Conservation (phyloP, 139 green algal genomes). For the Tetradesmus obliquus region DNA sequence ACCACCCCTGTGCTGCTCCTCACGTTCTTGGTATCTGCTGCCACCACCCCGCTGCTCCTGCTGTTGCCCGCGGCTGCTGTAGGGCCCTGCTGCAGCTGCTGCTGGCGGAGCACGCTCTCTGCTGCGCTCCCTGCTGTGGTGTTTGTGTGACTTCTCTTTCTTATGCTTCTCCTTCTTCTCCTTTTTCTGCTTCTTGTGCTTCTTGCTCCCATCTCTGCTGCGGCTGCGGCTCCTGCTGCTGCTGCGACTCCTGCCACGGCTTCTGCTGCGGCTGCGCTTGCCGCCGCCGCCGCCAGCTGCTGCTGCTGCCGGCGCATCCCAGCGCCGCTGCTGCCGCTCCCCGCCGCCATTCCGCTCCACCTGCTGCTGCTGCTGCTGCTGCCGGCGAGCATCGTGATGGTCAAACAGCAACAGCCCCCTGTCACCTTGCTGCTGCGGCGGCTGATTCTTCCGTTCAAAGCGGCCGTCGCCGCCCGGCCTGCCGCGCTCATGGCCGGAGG, state of each 20-base stretch:
- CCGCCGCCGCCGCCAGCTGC: not conserved
- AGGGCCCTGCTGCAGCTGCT: not conserved
- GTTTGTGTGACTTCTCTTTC: slow-evolving; percentile 26
- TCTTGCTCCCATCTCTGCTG: not conserved
- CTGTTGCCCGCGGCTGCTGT: not conserved
- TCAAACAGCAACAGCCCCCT: not conserved
- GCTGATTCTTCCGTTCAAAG: not conserved
- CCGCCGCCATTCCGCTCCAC: not conserved
- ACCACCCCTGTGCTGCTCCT: not conserved
- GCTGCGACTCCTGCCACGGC: not conserved
- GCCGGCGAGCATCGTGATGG: not conserved
- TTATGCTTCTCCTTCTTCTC: slow-evolving; percentile 19
- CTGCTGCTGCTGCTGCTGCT: slow-evolving; percentile 31
- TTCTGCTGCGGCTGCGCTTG: not conserved
- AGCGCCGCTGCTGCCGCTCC: not conserved
- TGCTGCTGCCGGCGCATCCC: not conserved
- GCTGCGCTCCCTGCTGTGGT: not conserved
- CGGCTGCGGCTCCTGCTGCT: not conserved
- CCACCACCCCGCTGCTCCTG: not conserved
- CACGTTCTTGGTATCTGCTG: not conserved
- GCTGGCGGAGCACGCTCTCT: slow-evolving; percentile 3
- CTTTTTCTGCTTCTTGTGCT: slow-evolving; percentile 3
- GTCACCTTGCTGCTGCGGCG: not conserved
- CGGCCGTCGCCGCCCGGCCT: not conserved
- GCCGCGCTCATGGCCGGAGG: slow-evolving; percentile 52